Conservation (phyloP, 345 rosid species). For the Eucalyptus tenuipes region DNA sequence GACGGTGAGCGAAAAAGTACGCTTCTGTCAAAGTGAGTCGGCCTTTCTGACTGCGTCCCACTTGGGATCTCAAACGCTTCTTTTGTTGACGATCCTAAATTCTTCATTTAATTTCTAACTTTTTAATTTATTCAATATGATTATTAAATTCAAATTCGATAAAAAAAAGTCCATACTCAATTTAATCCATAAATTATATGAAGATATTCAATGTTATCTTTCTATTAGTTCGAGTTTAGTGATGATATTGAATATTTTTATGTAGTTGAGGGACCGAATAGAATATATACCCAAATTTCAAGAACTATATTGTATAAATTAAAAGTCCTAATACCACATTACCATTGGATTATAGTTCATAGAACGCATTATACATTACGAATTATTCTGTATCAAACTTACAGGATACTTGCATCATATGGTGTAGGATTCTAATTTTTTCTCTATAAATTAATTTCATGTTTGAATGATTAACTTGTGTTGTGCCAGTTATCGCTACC, state of each 20-base stretch:
- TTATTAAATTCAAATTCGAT: no score
- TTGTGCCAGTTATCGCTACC: rapidly evolving
- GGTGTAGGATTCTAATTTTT: rapidly evolving
- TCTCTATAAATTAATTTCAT: no score
- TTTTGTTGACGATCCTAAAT: rapidly evolving
- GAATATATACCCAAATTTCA: rapidly evolving
- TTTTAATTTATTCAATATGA: rapidly evolving
- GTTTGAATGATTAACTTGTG: no score
- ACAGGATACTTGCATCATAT: rapidly evolving
- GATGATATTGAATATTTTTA: rapidly evolving
- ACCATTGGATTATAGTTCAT: rapidly evolving
- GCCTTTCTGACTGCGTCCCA: neutral
- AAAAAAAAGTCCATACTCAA: no score
- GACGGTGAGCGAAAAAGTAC: neutral
- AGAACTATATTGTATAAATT: rapidly evolving
- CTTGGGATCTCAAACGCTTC: neutral
- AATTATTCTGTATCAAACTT: no score
- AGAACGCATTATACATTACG: no score
- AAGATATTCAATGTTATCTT: no score
- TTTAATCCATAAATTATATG: no score
- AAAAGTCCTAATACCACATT: no score
- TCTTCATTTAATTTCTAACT: no score
- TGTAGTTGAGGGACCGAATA: rapidly evolving
- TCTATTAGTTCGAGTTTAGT: rapidly evolving
- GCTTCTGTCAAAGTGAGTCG: neutral